Percentiles rank a stretch among this genome's conserved stretches.
These are phyloP conservation scores for Fraxinus anomala DNA, from an alignment of 257 asterid species.

Conservation along the genomic window DNA sequence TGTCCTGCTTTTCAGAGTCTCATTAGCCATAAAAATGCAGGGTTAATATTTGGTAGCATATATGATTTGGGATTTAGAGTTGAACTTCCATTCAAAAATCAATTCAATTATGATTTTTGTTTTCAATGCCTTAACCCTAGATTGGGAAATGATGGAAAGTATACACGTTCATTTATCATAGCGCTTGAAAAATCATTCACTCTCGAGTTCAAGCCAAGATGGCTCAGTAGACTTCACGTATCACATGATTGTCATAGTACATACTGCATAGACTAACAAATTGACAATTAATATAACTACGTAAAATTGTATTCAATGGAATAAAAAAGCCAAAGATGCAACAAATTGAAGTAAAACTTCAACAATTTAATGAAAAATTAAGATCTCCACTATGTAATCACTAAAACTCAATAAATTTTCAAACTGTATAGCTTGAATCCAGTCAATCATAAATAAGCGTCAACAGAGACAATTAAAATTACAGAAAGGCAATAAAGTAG, in stretches of 20 bases:
- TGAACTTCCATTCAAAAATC: not conserved
- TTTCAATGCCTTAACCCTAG: not conserved
- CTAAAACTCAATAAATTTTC: constrained; percentile 10
- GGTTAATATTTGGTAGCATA: not conserved
- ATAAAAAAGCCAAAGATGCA: not conserved
- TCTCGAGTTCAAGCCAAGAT: not conserved
- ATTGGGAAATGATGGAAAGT: no score
- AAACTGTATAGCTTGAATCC: constrained; percentile 15
- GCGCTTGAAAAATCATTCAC: not conserved
- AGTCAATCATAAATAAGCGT: constrained; percentile 16
- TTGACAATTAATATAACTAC: not conserved
- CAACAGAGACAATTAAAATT: not conserved
- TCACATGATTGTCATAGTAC: not conserved
- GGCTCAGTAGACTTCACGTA: not conserved
- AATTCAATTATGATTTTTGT: constrained; percentile 6
- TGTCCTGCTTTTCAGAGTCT: constrained; percentile 65
- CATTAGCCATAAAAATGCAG: constrained; percentile 19
- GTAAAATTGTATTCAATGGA: not conserved
- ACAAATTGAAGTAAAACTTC: not conserved
- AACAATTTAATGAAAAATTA: not conserved
- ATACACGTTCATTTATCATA: not conserved
- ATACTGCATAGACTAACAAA: not conserved
- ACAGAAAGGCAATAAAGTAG: not conserved
- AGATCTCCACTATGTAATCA: constrained; percentile 26
- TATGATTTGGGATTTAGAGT: not conserved